These are phyloP conservation scores for Alloascoidea hylecoeti DNA, from an alignment of 805 yeast species.

Conservation along the genomic window DNA sequence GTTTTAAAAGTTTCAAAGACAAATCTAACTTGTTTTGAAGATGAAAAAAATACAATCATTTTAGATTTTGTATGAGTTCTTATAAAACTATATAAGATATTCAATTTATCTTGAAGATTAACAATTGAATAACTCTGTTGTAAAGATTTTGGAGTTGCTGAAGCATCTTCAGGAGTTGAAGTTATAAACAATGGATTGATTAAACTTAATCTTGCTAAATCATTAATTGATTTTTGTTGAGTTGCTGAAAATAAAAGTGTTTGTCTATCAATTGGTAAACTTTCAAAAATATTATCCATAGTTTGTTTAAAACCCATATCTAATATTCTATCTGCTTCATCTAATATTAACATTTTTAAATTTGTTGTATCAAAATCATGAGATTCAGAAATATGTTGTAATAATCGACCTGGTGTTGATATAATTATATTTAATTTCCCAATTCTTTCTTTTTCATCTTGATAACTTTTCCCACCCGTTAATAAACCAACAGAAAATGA, in stretches of 20 bases:
- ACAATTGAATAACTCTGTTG: constrained; percentile 73
- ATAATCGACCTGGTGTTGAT: constrained; percentile 84
- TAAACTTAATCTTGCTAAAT: constrained; percentile 68
- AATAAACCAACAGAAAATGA: constrained; percentile 80
- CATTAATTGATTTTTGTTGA: constrained; percentile 69
- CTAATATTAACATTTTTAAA: constrained; percentile 67
- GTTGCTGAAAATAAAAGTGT: constrained; percentile 83
- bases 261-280: constrained; percentile 70
- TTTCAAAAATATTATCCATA: constrained; percentile 64
- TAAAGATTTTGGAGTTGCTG: constrained; percentile 66
- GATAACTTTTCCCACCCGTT: constrained; percentile 86
- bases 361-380: constrained; percentile 64
- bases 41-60: constrained; percentile 71
- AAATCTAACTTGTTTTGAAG: constrained; percentile 84
- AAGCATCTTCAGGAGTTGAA: constrained; percentile 20
- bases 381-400: constrained; percentile 87
- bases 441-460: constrained; percentile 69
- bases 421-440: constrained; percentile 68
- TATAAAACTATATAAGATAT: constrained; percentile 74
- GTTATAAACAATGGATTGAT: constrained; percentile 48
- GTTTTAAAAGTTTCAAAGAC: constrained; percentile 79
- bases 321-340: constrained; percentile 85
- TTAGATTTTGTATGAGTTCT: constrained; percentile 72
- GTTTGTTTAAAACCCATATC: constrained; percentile 90
- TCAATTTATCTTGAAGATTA: constrained; percentile 68